Conservation (phyloP, 768 basidiomycete species). For the Psilocybe azurescens region DNA sequence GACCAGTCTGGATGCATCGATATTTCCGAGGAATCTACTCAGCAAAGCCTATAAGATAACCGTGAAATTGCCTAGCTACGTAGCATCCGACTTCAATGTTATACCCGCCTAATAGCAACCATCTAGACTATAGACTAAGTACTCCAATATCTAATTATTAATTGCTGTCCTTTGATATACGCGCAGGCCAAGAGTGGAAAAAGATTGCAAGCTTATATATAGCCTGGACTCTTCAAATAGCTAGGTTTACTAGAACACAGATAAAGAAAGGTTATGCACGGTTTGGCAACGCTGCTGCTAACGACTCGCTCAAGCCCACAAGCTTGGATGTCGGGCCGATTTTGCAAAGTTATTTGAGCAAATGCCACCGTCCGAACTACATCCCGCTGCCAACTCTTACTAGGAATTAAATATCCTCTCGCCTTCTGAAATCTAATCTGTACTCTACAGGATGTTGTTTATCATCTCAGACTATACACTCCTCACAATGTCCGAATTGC, state of each 20-base stretch:
- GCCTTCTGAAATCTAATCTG: too few species aligned
- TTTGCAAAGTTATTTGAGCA: not conserved
- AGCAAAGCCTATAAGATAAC: constrained; percentile 2
- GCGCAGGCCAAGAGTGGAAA: too few species aligned
- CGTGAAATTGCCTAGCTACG: not conserved
- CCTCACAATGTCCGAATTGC: not conserved
- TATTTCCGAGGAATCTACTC: constrained; percentile 39
- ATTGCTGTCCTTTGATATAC: not conserved
- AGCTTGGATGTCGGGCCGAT: not conserved
- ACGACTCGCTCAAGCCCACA: too few species aligned
- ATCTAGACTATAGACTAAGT: not conserved
- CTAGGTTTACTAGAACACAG: too few species aligned
- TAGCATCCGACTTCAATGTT: not conserved
- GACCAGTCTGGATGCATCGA: constrained; percentile 32
- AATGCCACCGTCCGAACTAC: not conserved
- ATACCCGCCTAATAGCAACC: not conserved
- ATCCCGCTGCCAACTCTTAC: too few species aligned
- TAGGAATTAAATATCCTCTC: too few species aligned
- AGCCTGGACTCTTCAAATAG: not conserved
- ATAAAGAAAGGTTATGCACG: too few species aligned
- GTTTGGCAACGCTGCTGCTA: too few species aligned
- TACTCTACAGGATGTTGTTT: too few species aligned
- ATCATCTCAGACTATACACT: not conserved
- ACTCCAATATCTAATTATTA: not conserved
- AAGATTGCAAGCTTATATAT: too few species aligned